Evolutionary conservation across 352 stramenopile species (phyloP).

Genomic region (Globisporangium echinulatum): DNA sequence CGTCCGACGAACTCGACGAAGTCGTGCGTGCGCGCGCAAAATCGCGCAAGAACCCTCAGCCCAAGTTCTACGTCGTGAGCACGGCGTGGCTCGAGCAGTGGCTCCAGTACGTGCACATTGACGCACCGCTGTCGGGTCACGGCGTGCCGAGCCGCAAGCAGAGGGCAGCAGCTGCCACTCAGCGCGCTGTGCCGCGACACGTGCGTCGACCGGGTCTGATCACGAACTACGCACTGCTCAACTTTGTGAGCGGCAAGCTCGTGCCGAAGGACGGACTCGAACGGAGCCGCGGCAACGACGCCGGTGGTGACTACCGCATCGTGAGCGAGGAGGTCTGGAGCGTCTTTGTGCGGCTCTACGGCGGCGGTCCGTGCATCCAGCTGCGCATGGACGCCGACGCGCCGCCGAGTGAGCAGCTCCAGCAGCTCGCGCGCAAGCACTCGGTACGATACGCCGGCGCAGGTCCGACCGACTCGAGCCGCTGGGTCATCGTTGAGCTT

Average conservation of each 20-base stretch:
- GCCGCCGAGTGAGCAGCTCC: not conserved
- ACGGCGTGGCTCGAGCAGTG: slow-evolving; percentile 60
- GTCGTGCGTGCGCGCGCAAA: slow-evolving; percentile 32
- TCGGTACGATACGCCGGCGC: not conserved
- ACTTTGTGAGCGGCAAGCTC: slow-evolving; percentile 61
- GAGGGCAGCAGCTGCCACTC: slow-evolving; percentile 5
- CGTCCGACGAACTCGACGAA: slow-evolving; percentile 46
- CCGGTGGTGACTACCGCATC: slow-evolving; percentile 46
- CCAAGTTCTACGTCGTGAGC: slow-evolving; percentile 47
- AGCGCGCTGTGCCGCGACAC: slow-evolving; percentile 7
- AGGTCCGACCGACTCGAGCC: not conserved
- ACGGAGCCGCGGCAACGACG: slow-evolving; percentile 30
- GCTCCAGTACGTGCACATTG: slow-evolving; percentile 56
- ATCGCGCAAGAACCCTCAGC: slow-evolving; percentile 17
- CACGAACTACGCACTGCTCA: slow-evolving; percentile 54
- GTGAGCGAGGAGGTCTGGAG: slow-evolving; percentile 68
- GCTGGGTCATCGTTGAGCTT: slow-evolving; percentile 56
- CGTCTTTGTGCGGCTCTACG: slow-evolving; percentile 49
- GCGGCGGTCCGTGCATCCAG: slow-evolving; percentile 59
- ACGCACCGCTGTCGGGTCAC: slow-evolving; percentile 11
- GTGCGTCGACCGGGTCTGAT: slow-evolving; percentile 45
- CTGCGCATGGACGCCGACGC: slow-evolving; percentile 11
- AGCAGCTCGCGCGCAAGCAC: slow-evolving; percentile 4
- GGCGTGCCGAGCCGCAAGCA: slow-evolving; percentile 8
- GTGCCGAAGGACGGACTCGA: slow-evolving; percentile 33